A percentile compares a stretch with the other conserved stretches of the same genome.
These are phyloP conservation scores for Penicillium lividum DNA, from an alignment of 495 filamentous ascomycete species.

Conservation along the genomic window DNA sequence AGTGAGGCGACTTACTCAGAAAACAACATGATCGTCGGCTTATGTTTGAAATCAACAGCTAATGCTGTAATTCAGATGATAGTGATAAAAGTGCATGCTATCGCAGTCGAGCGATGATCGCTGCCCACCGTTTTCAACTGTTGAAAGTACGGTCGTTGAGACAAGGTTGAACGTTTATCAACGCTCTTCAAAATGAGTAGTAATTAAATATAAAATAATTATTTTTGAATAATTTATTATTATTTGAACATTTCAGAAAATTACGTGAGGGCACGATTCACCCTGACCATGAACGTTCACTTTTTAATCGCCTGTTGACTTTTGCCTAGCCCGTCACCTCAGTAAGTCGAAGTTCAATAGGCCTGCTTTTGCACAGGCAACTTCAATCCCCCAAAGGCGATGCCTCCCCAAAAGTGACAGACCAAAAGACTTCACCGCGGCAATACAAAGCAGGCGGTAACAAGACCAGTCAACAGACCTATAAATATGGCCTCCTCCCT, in stretches of 20 bases:
- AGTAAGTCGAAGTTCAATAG: neutral
- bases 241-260: neutral
- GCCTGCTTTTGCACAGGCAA: neutral
- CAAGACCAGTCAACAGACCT: neutral
- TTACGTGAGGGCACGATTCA: no score
- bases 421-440: conserved; percentile 1
- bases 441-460: neutral
- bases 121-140: neutral
- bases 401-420: neutral
- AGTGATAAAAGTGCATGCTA: neutral
- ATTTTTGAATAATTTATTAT: neutral
- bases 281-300: neutral
- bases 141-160: neutral
- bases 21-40: neutral
- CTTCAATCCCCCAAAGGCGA: neutral
- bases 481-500: conserved; percentile 1
- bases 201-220: neutral
- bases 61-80: neutral
- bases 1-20: neutral
- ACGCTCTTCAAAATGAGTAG: neutral
- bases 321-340: neutral
- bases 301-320: neutral
- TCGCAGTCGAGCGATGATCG: neutral
- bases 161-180: neutral
- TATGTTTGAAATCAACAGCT: neutral